Evolutionary conservation across 2,329 filamentous ascomycete species (phyloP).

Genomic region (Diaporthe aspalathi): DNA sequence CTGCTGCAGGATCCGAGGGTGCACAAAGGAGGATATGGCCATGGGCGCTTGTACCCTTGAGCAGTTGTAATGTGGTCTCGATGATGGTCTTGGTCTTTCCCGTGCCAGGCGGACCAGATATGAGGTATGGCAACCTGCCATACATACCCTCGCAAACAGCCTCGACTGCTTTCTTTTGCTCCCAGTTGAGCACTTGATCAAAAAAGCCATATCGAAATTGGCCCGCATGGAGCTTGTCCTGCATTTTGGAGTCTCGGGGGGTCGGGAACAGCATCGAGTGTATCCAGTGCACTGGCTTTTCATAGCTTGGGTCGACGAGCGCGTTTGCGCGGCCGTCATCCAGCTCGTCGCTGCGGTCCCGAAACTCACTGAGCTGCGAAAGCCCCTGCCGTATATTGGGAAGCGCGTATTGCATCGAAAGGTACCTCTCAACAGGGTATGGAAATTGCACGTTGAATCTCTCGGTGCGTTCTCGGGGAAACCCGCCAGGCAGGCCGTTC

Average conservation of each 20-base stretch:
- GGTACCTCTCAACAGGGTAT: conserved; percentile 32
- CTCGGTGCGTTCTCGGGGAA: conserved; percentile 11
- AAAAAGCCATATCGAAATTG: conserved; percentile 36
- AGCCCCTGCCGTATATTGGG: conserved; percentile 38
- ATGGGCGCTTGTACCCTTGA: conserved; percentile 35
- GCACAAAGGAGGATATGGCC: conserved; percentile 44
- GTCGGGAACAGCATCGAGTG: conserved; percentile 44
- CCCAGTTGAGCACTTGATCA: conserved; percentile 40
- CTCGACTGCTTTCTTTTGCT: conserved; percentile 43
- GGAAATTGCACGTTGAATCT: conserved; percentile 43
- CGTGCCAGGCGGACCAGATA: conserved; percentile 44
- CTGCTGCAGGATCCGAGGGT: conserved; percentile 43
- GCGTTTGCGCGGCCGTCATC: background rate
- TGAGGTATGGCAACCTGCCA: conserved; percentile 44
- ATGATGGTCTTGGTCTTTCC: conserved; percentile 46
- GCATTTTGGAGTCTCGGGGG: conserved; percentile 40
- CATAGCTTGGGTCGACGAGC: background rate
- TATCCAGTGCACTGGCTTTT: conserved; percentile 35
- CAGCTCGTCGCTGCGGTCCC: background rate
- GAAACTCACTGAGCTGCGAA: conserved; percentile 7
- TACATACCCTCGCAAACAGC: conserved; percentile 41
- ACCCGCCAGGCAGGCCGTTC: conserved; percentile 31
- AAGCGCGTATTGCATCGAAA: conserved; percentile 39
- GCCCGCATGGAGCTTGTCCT: conserved; percentile 40
- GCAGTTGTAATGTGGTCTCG: conserved; percentile 42